These are phyloP conservation scores for Suillus sp. DNA, from an alignment of 768 basidiomycete species.

Conservation along the genomic window DNA sequence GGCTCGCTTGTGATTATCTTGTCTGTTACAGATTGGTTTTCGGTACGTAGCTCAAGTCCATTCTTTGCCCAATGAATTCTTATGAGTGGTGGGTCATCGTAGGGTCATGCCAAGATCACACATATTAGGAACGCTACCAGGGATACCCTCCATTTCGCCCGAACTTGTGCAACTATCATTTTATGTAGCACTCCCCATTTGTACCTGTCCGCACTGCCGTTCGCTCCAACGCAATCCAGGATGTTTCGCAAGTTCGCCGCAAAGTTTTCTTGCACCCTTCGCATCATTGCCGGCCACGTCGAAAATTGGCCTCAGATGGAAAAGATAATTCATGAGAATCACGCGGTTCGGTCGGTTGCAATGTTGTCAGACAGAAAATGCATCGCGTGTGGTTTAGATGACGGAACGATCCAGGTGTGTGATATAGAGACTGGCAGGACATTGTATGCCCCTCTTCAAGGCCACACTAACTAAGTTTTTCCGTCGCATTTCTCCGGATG, in stretches of 20 bases:
- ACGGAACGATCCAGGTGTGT: slow-evolving; percentile 5
- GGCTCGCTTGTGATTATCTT: not conserved
- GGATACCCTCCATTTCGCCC: slow-evolving; percentile 18
- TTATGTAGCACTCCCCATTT: too few species aligned
- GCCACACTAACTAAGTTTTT: not conserved
- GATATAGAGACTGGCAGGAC: not conserved
- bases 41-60: not conserved
- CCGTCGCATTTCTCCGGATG: too few species aligned
- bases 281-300: not conserved
- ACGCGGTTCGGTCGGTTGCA: not conserved
- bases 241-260: slow-evolving; percentile 20
- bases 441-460: not conserved
- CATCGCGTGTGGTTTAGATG: slow-evolving; percentile 4
- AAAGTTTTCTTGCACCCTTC: not conserved
- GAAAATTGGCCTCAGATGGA: too few species aligned
- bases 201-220: slow-evolving; percentile 28
- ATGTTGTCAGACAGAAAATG: not conserved
- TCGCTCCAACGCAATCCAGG: slow-evolving; percentile 27
- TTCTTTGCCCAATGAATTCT: not conserved
- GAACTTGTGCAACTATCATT: slow-evolving; percentile 16
- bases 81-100: not conserved
- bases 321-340: not conserved
- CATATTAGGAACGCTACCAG: not conserved
- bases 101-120: slow-evolving; percentile 9
- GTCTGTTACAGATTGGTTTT: not conserved